Base-by-base conservation (phyloP, 164 flowering plant species). In the Chloranthus sessilifolius region DNA sequence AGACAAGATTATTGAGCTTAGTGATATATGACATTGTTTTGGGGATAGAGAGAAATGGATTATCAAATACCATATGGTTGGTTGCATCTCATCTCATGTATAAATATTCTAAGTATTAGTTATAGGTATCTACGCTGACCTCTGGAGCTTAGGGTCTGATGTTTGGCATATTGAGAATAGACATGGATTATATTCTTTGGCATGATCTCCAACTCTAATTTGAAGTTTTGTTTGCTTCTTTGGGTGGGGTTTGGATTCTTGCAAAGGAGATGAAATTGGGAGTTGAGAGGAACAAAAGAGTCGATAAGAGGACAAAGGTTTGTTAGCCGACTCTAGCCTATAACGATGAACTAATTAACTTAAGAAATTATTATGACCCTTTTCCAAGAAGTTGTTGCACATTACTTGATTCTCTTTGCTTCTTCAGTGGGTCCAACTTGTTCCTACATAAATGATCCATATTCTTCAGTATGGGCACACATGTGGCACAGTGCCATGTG, bases 381-480 rank as follows among this genome's bases (percentile, higher is more conserved):
- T n/a, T n/a, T n/a, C n/a, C n/a, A n/a, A n/a, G n/a, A n/a, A n/a
- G n/a, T n/a, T n/a, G n/a, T n/a, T 7, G 22, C 27, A 22, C 23
- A 34, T 35, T n/a, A n/a, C n/a, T 50, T 50, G 53, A 50, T 50
- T 50, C 53, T 36, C 53, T 35, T 22, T 21, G n/a, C 41, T 23
- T 16, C 42, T 23, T 50, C 15, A 22, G 42, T 35, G 53, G 30
- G 53, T 35, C 26, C 49, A 23, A 26, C 17, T 45, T 20, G 11
- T 41, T 41, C 24, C 26, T n/a, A n/a, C n/a, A n/a, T n/a, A n/a
- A n/a, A n/a, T n/a, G n/a, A n/a, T n/a, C n/a, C n/a, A n/a, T n/a
- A n/a, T n/a, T n/a, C n/a, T n/a, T n/a, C n/a, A n/a, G n/a, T n/a
- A n/a, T n/a, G n/a, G n/a, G n/a, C n/a, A n/a, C n/a, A n/a, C n/a